Conservation (phyloP, 495 filamentous ascomycete genomes). For the Aspergillus coremiiformis region DNA sequence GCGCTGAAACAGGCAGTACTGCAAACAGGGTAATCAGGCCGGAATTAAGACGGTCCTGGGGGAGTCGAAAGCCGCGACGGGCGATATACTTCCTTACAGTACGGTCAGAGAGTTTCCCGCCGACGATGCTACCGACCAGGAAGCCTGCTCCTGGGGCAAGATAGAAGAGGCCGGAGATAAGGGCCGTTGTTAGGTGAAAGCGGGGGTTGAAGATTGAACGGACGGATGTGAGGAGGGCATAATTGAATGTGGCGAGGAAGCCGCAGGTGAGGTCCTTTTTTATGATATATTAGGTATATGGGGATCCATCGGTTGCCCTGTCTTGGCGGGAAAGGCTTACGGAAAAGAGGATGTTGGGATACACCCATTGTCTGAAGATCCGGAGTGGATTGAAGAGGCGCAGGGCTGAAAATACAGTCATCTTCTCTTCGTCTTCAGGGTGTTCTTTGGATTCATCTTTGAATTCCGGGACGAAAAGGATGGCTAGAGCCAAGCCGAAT, state of each 20-base stretch:
- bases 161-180: slow-evolving; percentile 69
- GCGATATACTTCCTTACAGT: slow-evolving; percentile 55
- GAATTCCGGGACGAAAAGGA: slow-evolving; percentile 36
- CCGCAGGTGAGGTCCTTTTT: slow-evolving; percentile 52
- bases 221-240: slow-evolving; percentile 62
- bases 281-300: no score
- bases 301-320: no score
- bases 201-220: slow-evolving; percentile 67
- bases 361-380: slow-evolving; percentile 29
- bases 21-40: slow-evolving; percentile 55
- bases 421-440: neutral
- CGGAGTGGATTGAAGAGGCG: slow-evolving; percentile 34
- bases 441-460: slow-evolving; percentile 8
- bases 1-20: slow-evolving; percentile 54
- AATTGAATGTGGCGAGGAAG: slow-evolving; percentile 63
- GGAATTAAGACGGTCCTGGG: slow-evolving; percentile 64
- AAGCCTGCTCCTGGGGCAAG: slow-evolving; percentile 67
- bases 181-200: slow-evolving; percentile 58
- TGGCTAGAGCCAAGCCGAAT: slow-evolving; percentile 30
- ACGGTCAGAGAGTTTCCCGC: slow-evolving; percentile 61
- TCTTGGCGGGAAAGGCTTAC: slow-evolving; percentile 27
- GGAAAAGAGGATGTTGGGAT: slow-evolving; percentile 36
- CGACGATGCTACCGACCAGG: slow-evolving; percentile 59
- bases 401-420: slow-evolving; percentile 5
- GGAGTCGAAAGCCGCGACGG: slow-evolving; percentile 53